Percentiles rank a stretch among this genome's conserved stretches.
Conservation (phyloP, 1,284 basidiomycete genomes). For the Meira miltonrushii region DNA sequence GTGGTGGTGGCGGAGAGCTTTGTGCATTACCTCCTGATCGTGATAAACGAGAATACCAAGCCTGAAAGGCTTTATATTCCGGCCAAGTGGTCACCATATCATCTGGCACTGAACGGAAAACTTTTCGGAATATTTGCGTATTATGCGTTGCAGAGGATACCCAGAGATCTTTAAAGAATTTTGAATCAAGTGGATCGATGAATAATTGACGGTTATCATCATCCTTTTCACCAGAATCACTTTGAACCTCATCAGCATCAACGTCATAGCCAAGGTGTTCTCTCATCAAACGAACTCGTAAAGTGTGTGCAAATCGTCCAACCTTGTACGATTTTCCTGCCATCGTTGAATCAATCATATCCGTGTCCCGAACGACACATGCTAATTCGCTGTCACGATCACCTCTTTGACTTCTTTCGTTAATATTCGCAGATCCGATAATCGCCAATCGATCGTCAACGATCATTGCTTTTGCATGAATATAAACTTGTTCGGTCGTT, state of each 20-base stretch:
- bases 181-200: constrained; percentile 34
- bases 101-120: constrained; percentile 50
- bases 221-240: not conserved
- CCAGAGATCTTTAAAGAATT: constrained; percentile 46
- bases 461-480: constrained; percentile 65
- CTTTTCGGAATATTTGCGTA: constrained; percentile 47
- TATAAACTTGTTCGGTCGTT: constrained; percentile 71
- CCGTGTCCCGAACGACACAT: constrained; percentile 87
- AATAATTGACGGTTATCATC: constrained; percentile 16
- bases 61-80: constrained; percentile 43
- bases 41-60: constrained; percentile 33
- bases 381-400: constrained; percentile 95
- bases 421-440: constrained; percentile 98
- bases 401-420: constrained; percentile 89
- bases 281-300: constrained; percentile 88
- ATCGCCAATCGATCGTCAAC: constrained; percentile 95
- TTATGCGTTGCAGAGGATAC: constrained; percentile 43
- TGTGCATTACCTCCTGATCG: not conserved
- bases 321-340: constrained; percentile 90
- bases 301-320: constrained; percentile 89
- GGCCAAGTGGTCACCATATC: constrained; percentile 49
- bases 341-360: constrained; percentile 88
- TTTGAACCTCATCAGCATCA: constrained; percentile 57
- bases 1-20: not conserved
- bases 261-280: constrained; percentile 95